phyloP scores from a whole-genome alignment of 495 filamentous ascomycete species.

The Penicillium chermesinum region DNA sequence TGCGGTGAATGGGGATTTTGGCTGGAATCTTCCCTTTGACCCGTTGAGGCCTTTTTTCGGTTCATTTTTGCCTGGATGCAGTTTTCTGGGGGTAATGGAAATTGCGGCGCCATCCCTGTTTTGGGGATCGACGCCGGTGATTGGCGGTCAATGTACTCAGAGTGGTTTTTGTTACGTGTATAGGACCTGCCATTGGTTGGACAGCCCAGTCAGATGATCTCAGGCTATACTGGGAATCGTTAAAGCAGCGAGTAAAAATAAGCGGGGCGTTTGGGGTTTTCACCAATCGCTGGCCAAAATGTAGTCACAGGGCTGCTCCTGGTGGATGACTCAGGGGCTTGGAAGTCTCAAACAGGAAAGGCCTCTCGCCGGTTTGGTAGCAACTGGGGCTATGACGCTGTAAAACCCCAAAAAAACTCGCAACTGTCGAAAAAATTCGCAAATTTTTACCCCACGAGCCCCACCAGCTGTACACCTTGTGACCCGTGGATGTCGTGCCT shows the following conservation, averaged over 20 bases:
- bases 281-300: neutral
- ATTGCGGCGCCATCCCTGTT: constrained; percentile 14
- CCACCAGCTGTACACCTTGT: constrained; percentile 15
- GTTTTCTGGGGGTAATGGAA: constrained; percentile 28
- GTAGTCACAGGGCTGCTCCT: neutral
- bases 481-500: constrained; percentile 27
- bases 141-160: constrained; percentile 26
- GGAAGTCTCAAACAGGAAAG: neutral
- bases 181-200: constrained; percentile 12
- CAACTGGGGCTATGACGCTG: neutral
- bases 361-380: neutral
- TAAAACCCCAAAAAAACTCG: neutral
- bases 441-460: constrained; percentile 12
- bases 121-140: constrained; percentile 17
- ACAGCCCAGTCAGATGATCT: constrained; percentile 29
- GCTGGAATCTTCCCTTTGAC: too few relatives aligned
- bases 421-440: constrained; percentile 10
- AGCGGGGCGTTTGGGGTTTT: constrained; percentile 1
- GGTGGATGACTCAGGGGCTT: constrained; percentile 2
- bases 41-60: constrained; percentile 16
- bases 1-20: neutral
- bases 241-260: constrained; percentile 15
- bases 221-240: neutral
- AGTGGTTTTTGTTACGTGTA: constrained; percentile 41
- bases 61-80: neutral